These are phyloP conservation scores for Eugenia klotzschiana DNA, from an alignment of 441 rosid genomes.

Conservation along the genomic window DNA sequence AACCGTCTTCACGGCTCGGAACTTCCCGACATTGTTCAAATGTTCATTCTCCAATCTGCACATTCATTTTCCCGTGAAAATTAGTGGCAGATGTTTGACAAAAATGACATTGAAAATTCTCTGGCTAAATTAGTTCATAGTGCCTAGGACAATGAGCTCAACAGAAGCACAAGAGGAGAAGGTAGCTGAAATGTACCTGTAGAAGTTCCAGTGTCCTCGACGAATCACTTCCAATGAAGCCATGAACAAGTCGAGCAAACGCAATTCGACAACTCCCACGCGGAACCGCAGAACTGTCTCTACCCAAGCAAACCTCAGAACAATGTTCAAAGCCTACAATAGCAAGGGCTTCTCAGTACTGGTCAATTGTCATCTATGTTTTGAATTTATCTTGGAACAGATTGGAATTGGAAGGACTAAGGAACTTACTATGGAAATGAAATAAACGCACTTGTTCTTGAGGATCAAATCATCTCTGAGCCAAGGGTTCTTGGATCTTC, in stretches of 20 bases:
- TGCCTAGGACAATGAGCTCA: not conserved
- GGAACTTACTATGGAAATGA: constrained; percentile 62
- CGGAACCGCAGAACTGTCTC: constrained; percentile 58
- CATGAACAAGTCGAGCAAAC: constrained; percentile 69
- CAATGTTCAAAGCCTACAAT: constrained; percentile 55
- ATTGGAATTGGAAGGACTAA: not conserved
- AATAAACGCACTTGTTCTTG: constrained; percentile 55
- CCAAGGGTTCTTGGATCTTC: constrained; percentile 65
- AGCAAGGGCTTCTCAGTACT: not conserved
- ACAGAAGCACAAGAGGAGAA: not conserved
- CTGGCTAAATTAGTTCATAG: not conserved
- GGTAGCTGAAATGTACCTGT: constrained; percentile 34
- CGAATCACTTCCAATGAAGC: constrained; percentile 87
- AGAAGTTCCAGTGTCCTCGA: constrained; percentile 96
- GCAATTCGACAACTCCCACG: constrained; percentile 27
- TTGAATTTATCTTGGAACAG: not conserved
- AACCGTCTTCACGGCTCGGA: constrained; percentile 81
- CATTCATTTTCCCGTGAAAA: not conserved
- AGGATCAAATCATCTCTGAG: constrained; percentile 74
- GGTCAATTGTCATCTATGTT: not conserved
- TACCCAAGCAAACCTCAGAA: constrained; percentile 80
- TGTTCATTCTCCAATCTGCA: constrained; percentile 92
- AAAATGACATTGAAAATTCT: not conserved
- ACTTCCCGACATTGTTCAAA: constrained; percentile 76
- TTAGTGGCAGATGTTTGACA: not conserved